Evolutionary conservation across 2,329 filamentous ascomycete genomes (phyloP).

Genomic region (Botrytis fragariae): DNA sequence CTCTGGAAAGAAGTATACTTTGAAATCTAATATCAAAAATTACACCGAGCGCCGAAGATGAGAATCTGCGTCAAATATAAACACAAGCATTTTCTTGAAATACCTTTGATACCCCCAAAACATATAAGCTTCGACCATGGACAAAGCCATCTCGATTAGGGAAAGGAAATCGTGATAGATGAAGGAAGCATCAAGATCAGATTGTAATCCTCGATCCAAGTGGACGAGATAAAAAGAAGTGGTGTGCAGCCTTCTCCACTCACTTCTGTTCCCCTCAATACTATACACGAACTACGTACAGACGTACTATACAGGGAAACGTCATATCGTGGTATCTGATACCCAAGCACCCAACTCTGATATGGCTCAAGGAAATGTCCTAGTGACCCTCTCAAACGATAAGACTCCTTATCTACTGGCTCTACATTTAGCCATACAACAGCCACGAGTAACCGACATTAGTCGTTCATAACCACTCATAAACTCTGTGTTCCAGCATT

Average conservation of each 20-base stretch:
- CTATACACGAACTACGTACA: constrained; percentile 1
- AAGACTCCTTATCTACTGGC: constrained; percentile 10
- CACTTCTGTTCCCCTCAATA: background rate
- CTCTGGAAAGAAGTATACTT: background rate
- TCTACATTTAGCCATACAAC: background rate
- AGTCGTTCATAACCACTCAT: background rate
- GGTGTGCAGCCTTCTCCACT: constrained; percentile 9
- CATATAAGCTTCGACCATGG: background rate
- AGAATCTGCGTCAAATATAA: constrained; percentile 12
- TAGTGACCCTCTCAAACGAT: background rate
- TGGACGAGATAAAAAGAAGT: constrained; percentile 7
- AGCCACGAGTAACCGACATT: background rate
- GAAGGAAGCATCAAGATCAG: background rate
- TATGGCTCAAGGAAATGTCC: background rate
- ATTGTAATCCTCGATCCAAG: background rate
- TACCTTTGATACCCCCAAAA: background rate
- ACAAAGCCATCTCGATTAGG: constrained; percentile 14
- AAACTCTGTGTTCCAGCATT: background rate
- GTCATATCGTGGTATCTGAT: background rate
- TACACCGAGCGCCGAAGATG: background rate
- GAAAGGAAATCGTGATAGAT: constrained; percentile 15
- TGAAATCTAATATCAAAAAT: background rate
- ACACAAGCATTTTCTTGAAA: background rate
- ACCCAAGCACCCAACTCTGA: background rate
- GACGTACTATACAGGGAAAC: constrained; percentile 3